Evolutionary conservation across 768 basidiomycete species (phyloP).

Genomic region (Lactarius indigo): DNA sequence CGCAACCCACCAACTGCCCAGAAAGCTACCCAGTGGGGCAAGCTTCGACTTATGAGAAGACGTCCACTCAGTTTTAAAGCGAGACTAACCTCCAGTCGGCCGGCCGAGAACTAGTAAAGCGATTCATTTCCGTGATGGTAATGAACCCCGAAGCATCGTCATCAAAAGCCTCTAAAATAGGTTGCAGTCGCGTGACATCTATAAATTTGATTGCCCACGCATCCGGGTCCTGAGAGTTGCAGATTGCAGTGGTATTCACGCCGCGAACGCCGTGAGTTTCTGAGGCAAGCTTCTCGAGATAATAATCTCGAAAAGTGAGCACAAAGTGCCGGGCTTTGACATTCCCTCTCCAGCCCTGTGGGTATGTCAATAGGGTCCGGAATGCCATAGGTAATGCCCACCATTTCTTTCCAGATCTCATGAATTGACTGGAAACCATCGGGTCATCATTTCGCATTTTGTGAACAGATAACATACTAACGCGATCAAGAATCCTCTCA

Average conservation of each 20-base stretch:
- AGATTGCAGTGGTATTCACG: not conserved
- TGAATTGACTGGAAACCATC: not conserved
- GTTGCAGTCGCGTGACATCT: constrained; percentile 25
- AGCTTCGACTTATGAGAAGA: constrained; percentile 13
- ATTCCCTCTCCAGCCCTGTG: constrained; percentile 24
- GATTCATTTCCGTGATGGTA: constrained; percentile 34
- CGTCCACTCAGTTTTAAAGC: not conserved
- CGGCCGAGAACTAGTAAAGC: constrained; percentile 30
- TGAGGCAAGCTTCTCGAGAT: constrained; percentile 25
- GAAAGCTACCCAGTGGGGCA: constrained; percentile 34
- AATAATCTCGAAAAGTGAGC: constrained; percentile 34
- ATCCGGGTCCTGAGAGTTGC: constrained; percentile 17
- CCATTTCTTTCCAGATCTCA: constrained; percentile 30
- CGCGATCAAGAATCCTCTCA: not conserved
- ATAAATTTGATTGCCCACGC: constrained; percentile 31
- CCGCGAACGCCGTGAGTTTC: not conserved
- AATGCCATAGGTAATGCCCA: not conserved
- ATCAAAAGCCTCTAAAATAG: constrained; percentile 35
- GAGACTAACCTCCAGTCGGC: constrained; percentile 29
- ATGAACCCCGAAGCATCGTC: constrained; percentile 36
- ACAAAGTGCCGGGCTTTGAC: constrained; percentile 24
- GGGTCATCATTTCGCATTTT: not conserved
- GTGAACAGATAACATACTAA: not conserved
- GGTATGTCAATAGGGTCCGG: not conserved
- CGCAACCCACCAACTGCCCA: constrained; percentile 29